phyloP scores from a whole-genome alignment of 23 red algal species.

The Gracilariopsis chorda region DNA sequence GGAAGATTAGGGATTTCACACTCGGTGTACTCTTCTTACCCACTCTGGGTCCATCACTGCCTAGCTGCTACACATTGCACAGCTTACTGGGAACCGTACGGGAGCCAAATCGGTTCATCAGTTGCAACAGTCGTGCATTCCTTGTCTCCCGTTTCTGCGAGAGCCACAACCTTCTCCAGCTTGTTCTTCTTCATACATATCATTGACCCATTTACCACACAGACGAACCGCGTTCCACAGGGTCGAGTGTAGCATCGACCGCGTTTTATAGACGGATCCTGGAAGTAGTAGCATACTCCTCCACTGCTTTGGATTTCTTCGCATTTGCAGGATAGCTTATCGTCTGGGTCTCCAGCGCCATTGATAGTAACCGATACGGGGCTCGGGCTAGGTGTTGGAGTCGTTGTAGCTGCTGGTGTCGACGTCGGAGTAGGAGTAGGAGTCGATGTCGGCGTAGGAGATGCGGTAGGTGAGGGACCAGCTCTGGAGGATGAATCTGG shows the following conservation, averaged over 20 bases:
- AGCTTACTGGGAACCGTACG: no score
- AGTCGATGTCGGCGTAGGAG: not conserved
- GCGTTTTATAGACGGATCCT: not conserved
- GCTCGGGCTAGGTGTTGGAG: not conserved
- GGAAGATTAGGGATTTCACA: no score
- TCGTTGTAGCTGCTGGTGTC: no score
- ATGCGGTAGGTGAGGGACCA: not conserved
- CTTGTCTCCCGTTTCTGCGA: not conserved
- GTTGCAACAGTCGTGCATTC: not conserved
- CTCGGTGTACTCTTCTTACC: no score
- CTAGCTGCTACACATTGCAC: no score
- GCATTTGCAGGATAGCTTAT: not conserved
- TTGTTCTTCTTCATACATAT: constrained; percentile 10
- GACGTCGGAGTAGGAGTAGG: not conserved
- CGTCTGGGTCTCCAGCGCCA: not conserved
- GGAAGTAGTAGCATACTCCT: not conserved
- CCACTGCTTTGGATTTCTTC: not conserved
- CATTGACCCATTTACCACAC: constrained; percentile 1
- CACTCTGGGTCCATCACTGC: no score
- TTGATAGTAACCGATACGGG: no score
- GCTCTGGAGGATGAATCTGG: not conserved
- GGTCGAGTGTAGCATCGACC: not conserved
- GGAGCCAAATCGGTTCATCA: not conserved
- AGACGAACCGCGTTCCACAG: not conserved
- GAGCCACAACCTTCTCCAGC: constrained; percentile 13